Conservation (phyloP, 202 grass and related monocot species). For the Eragrostis tef region DNA sequence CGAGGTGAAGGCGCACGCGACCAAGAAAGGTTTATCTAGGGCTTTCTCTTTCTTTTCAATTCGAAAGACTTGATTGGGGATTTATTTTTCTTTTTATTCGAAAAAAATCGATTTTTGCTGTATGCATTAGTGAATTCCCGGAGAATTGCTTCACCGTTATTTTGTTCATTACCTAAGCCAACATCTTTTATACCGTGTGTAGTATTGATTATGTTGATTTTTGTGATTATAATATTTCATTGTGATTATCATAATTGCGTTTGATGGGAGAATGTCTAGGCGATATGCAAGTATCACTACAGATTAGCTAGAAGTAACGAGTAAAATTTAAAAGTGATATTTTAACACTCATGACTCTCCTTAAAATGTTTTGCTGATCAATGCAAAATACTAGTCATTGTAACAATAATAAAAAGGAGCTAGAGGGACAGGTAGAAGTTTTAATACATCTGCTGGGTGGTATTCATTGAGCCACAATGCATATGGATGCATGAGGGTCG, state of each 20-base stretch:
- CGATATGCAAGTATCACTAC: neutral
- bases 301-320: neutral
- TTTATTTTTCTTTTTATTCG: neutral
- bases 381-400: neutral
- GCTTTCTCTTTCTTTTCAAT: neutral
- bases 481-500: neutral
- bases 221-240: neutral
- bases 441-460: neutral
- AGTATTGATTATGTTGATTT: neutral
- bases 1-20: neutral
- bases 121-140: neutral
- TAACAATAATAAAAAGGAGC: neutral
- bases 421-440: neutral
- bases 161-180: neutral
- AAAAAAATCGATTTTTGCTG: neutral
- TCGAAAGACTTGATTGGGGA: neutral
- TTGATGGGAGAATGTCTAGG: neutral
- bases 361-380: neutral
- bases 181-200: neutral
- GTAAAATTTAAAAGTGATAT: neutral
- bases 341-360: neutral
- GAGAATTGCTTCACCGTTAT: neutral
- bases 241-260: neutral
- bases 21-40: slow-evolving; percentile 40
- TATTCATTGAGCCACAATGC: neutral